Base-by-base conservation (phyloP, 768 basidiomycete species). In the Lactarius quietus region DNA sequence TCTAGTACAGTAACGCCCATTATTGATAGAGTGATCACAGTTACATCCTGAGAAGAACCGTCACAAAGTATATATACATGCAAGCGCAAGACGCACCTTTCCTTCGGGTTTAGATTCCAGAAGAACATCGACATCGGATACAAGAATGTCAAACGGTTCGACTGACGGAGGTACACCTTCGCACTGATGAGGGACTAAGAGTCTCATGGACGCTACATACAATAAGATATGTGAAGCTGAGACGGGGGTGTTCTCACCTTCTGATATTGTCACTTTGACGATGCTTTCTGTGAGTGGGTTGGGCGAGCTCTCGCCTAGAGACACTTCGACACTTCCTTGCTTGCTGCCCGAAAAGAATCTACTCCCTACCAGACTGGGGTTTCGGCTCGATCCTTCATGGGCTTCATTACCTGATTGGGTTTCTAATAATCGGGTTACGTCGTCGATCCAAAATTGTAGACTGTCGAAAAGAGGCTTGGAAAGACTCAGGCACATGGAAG, bases 391-490 rank as follows among this genome's bases (percentile, higher is more conserved):
- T 58, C 72, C 67, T 28, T 71, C 74, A 63, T 79, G 74, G 20
- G 68, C 68, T 41, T 65, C 73, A 8, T 71, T 61, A 23, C 69
- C 67, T 14, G 67, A 67, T 20, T 68, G 69, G 15, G 63, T 48
- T n/a, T 53, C 43, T 4, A 88, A 70, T 58, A 89, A 81, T 70
- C 90, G 92, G n/a, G 86, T 78, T 31, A 87, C 73, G 72, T 98
- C 95, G 72, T 99, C 97, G 8, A 87, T 88, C 81, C 90, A 92
- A 71, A 88, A 89, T 74, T 98, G 94, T 20, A 98, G 74, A 15
- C 84, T 84, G 72, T 98, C 93, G 9, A 95, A 75, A 2, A 79
- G 66, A 6, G 76, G 71, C 74, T 98, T 96, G 12, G 84, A 80
- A 56, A 93, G 70, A 43, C 83, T 77, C 14, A 82, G 73, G 70